Evolutionary conservation across 1,139 yeast species (phyloP).

Genomic region (Wickerhamomyces sp.): DNA sequence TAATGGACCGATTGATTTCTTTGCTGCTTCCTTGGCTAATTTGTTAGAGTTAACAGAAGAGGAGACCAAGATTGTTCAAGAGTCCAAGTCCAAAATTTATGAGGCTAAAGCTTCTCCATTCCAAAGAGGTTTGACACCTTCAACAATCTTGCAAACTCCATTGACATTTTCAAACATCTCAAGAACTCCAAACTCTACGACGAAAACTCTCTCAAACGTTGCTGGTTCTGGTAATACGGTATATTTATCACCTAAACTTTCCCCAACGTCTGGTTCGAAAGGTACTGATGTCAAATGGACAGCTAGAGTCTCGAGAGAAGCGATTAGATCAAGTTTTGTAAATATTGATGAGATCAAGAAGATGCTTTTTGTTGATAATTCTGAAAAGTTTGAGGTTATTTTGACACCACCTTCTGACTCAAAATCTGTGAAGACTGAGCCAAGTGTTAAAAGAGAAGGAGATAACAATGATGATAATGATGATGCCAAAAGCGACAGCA

Average conservation of each 20-base stretch:
- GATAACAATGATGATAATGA: constrained; percentile 2
- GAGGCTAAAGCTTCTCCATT: constrained; percentile 15
- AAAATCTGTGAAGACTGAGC: neutral
- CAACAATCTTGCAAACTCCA: constrained; percentile 25
- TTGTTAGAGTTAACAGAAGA: constrained; percentile 22
- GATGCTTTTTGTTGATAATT: constrained; percentile 11
- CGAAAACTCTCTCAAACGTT: constrained; percentile 6
- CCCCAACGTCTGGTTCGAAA: constrained; percentile 13
- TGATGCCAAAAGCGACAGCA: neutral
- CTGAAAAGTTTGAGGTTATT: constrained; percentile 1
- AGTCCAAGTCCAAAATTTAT: constrained; percentile 10
- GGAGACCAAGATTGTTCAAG: constrained; percentile 17
- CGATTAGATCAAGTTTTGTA: constrained; percentile 16
- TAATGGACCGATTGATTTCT: constrained; percentile 18
- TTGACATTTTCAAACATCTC: constrained; percentile 20
- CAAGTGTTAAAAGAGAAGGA: neutral
- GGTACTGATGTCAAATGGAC: constrained; percentile 16
- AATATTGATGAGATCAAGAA: constrained; percentile 17
- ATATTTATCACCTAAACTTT: constrained; percentile 21
- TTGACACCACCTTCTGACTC: constrained; percentile 23
- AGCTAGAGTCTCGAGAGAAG: constrained; percentile 18
- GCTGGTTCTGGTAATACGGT: constrained; percentile 6
- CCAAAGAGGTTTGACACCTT: constrained; percentile 23
- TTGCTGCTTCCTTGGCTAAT: constrained; percentile 23
- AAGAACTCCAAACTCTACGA: constrained; percentile 21